Conservation (phyloP, 2,329 filamentous ascomycete genomes). For the Curvularia hawaiiensis region DNA sequence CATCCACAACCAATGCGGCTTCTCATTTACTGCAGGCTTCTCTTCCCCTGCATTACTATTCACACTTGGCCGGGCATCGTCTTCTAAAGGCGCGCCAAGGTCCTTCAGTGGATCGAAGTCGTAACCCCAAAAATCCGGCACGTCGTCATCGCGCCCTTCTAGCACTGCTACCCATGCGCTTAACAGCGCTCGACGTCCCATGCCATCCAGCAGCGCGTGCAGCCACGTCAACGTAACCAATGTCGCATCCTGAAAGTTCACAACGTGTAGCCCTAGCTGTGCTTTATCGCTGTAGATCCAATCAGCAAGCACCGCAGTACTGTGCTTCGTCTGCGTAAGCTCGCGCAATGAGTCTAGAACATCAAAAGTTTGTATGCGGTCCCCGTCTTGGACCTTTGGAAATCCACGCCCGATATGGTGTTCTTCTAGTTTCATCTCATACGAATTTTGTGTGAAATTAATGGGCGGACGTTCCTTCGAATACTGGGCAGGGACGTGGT, state of each 20-base stretch:
- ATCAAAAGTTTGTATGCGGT: constrained; percentile 10
- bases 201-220: constrained; percentile 30
- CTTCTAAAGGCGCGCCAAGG: constrained; percentile 12
- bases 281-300: constrained; percentile 30
- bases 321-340: constrained; percentile 10
- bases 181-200: constrained; percentile 25
- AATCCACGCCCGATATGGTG: constrained; percentile 51
- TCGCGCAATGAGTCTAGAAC: constrained; percentile 1
- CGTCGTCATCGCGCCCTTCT: constrained; percentile 28
- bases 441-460: constrained; percentile 46
- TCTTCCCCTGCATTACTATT: neutral
- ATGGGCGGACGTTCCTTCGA: constrained; percentile 49
- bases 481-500: constrained; percentile 50
- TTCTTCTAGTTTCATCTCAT: constrained; percentile 47
- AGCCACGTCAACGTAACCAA: constrained; percentile 30
- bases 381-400: constrained; percentile 29
- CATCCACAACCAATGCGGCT: constrained; percentile 10
- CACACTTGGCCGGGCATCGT: neutral
- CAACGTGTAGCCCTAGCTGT: constrained; percentile 25
- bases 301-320: constrained; percentile 18
- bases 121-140: constrained; percentile 24
- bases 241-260: constrained; percentile 31
- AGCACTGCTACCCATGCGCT: constrained; percentile 31
- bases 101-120: constrained; percentile 27
- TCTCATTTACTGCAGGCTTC: constrained; percentile 20